These are phyloP conservation scores for Fusarium sterilihyphosum DNA, from an alignment of 2,329 filamentous ascomycete genomes.

Conservation along the genomic window DNA sequence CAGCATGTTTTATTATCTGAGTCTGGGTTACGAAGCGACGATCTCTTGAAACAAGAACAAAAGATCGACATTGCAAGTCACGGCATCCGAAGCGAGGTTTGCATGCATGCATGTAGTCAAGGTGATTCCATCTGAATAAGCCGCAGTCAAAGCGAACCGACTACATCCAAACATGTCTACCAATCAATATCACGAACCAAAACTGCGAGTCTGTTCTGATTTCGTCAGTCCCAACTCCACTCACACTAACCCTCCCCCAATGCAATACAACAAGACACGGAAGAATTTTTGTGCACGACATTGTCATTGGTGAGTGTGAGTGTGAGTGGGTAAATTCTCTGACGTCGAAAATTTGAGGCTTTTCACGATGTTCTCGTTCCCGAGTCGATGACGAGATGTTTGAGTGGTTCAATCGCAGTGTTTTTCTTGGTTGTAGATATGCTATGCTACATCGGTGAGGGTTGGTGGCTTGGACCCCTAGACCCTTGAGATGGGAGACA, in stretches of 20 bases:
- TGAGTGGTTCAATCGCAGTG: background rate
- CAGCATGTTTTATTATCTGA: background rate
- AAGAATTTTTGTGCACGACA: constrained; percentile 2
- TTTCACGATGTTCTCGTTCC: constrained; percentile 27
- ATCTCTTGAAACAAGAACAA: background rate
- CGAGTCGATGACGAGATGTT: constrained; percentile 22
- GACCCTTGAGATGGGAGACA: constrained; percentile 10
- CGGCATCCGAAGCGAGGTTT: constrained; percentile 3
- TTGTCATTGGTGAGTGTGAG: constrained; percentile 10
- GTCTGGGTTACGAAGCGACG: background rate
- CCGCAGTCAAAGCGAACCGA: background rate
- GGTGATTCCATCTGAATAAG: constrained; percentile 4
- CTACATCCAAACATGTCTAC: background rate
- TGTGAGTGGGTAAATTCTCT: constrained; percentile 30
- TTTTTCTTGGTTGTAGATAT: constrained; percentile 11
- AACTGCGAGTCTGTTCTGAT: background rate
- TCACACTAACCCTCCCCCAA: constrained; percentile 18
- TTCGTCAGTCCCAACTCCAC: constrained; percentile 26
- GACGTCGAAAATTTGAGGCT: constrained; percentile 33
- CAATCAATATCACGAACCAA: background rate
- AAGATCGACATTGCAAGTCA: background rate
- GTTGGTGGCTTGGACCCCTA: constrained; percentile 22
- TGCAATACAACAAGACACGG: constrained; percentile 10
- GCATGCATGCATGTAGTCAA: background rate
- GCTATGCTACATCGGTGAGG: constrained; percentile 16